These are phyloP conservation scores for Tetrahymena elliotti DNA, from an alignment of 73 alveolate genomes.

Conservation along the genomic window DNA sequence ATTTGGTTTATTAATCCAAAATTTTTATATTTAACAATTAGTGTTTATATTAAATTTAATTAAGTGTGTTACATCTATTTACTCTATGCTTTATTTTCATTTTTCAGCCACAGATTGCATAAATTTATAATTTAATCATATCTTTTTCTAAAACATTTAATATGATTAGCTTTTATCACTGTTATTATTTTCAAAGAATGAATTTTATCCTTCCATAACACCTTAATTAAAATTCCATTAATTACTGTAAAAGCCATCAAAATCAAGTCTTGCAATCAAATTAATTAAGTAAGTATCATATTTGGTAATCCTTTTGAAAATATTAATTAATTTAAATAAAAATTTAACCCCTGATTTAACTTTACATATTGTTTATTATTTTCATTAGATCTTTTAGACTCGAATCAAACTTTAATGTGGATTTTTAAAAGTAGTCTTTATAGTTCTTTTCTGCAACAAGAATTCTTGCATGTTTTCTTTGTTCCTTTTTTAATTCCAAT, in stretches of 20 bases:
- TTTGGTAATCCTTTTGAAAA: not conserved
- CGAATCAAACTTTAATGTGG: not conserved
- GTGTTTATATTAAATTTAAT: too few relatives aligned
- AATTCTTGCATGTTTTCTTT: not conserved
- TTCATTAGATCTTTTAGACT: not conserved
- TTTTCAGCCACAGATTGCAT: too few relatives aligned
- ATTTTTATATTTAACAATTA: not conserved
- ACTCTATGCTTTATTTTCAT: too few relatives aligned
- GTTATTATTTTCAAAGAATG: not conserved
- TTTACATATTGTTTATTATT: not conserved
- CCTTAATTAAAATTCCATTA: not conserved
- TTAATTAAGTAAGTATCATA: not conserved
- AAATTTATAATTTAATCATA: not conserved
- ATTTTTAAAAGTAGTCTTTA: not conserved
- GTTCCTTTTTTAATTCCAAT: not conserved
- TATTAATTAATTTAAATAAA: not conserved
- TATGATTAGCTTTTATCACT: not conserved
- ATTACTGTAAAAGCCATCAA: not conserved
- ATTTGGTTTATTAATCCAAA: too few relatives aligned
- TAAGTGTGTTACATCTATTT: too few relatives aligned
- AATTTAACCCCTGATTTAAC: not conserved
- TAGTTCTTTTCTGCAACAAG: not conserved
- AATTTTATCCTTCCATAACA: not conserved
- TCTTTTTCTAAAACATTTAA: not conserved
- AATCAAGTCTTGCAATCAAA: not conserved